phyloP scores from a whole-genome alignment of 2,329 filamentous ascomycete genomes.

The Elsinoe arachidis region DNA sequence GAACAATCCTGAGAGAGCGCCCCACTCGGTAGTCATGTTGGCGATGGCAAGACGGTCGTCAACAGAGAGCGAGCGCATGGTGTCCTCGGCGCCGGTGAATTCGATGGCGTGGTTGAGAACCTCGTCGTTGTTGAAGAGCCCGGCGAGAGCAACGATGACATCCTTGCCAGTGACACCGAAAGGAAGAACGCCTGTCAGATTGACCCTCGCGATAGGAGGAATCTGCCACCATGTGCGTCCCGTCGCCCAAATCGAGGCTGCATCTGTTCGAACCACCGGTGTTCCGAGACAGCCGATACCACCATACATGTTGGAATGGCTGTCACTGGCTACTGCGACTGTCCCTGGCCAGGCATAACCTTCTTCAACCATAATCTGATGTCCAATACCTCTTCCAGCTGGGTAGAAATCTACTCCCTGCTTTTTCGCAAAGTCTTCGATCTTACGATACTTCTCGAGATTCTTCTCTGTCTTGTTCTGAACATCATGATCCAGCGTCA shows the following conservation, averaged over 20 bases:
- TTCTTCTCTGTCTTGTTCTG: slow-evolving; percentile 74
- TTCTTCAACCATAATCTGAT: slow-evolving; percentile 87
- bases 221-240: slow-evolving; percentile 81
- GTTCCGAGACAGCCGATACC: slow-evolving; percentile 70
- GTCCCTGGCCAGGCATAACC: slow-evolving; percentile 80
- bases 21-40: slow-evolving; percentile 82
- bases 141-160: slow-evolving; percentile 81
- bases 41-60: slow-evolving; percentile 65
- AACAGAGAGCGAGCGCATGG: slow-evolving; percentile 61
- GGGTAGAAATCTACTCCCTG: slow-evolving; percentile 73
- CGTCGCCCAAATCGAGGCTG: slow-evolving; percentile 77
- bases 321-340: slow-evolving; percentile 68
- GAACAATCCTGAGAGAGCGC: slow-evolving; percentile 65
- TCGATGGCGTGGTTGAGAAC: slow-evolving; percentile 89
- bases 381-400: slow-evolving; percentile 73
- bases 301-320: slow-evolving; percentile 76
- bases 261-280: slow-evolving; percentile 78
- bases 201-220: slow-evolving; percentile 74
- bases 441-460: slow-evolving; percentile 71
- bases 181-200: slow-evolving; percentile 65
- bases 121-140: slow-evolving; percentile 75
- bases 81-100: slow-evolving; percentile 72
- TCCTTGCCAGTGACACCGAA: slow-evolving; percentile 85
- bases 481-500: slow-evolving; percentile 81
- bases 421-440: slow-evolving; percentile 69